Conservation (phyloP, 306 rosid genomes). For the Vigna radiata region DNA sequence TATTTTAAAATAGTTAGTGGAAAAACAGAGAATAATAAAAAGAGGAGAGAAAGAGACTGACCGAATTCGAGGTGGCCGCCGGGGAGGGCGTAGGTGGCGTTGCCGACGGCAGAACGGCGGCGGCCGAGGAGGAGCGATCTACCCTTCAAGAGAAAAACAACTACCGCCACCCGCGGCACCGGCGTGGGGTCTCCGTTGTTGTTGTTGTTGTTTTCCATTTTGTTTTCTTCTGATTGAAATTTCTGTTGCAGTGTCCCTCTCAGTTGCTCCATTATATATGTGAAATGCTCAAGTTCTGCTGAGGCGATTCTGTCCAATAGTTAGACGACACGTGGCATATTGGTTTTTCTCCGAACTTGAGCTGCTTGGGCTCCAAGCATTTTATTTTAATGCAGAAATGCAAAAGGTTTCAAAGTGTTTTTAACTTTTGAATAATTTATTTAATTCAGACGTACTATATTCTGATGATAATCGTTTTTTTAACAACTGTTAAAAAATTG, state of each 20-base stretch:
- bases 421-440: too few relatives aligned
- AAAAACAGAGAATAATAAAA: background rate
- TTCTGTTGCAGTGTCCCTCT: background rate
- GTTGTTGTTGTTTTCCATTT: slow-evolving; percentile 45
- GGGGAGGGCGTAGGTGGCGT: slow-evolving; percentile 60
- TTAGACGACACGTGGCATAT: background rate
- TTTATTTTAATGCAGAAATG: background rate
- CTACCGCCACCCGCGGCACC: slow-evolving; percentile 66
- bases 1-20: background rate
- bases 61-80: slow-evolving; percentile 71
- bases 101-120: slow-evolving; percentile 56
- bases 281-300: background rate
- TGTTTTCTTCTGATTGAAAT: background rate
- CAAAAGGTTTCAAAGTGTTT: too few relatives aligned
- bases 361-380: slow-evolving; percentile 13
- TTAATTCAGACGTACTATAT: too few relatives aligned
- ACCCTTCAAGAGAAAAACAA: slow-evolving; percentile 56
- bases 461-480: too few relatives aligned
- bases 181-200: slow-evolving; percentile 37
- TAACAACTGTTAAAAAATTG: too few relatives aligned
- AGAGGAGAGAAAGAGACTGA: slow-evolving; percentile 13
- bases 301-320: background rate
- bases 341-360: background rate
- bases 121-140: slow-evolving; percentile 56
- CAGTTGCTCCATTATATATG: background rate